Percentiles rank a stretch among this genome's conserved stretches.
Conservation (phyloP, 2,329 filamentous ascomycete species). For the Colletotrichum gloeosporioides region DNA sequence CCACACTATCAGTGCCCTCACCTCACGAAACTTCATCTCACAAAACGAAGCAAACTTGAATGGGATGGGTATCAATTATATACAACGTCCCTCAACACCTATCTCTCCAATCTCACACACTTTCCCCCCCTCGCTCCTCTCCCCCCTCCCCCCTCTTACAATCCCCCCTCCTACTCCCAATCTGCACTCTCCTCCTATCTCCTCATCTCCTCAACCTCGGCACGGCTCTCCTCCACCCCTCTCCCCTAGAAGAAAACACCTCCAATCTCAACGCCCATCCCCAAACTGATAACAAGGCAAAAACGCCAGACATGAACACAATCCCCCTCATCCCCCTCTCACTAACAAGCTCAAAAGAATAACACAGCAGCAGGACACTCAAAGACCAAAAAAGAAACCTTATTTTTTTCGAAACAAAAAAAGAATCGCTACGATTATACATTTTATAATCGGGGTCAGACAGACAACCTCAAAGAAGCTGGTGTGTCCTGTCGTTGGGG, state of each 20-base stretch:
- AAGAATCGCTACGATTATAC: constrained; percentile 19
- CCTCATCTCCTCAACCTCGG: neutral
- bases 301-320: neutral
- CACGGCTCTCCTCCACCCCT: neutral
- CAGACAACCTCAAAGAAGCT: neutral
- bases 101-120: neutral
- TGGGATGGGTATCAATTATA: constrained; percentile 18
- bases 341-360: neutral
- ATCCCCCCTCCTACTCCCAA: neutral
- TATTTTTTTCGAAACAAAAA: neutral
- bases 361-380: neutral
- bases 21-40: constrained; percentile 33
- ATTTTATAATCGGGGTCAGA: constrained; percentile 8
- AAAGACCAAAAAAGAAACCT: neutral
- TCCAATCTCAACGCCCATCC: neutral
- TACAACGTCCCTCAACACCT: neutral
- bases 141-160: neutral
- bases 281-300: neutral
- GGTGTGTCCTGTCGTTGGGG: neutral
- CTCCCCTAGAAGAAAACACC: neutral
- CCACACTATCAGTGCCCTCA: neutral
- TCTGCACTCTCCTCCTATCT: neutral
- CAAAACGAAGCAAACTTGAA: constrained; percentile 40
- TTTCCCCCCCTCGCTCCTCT: neutral
- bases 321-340: neutral